Evolutionary conservation across 2,329 filamentous ascomycete genomes (phyloP).

Genomic region (Neurospora crassa): DNA sequence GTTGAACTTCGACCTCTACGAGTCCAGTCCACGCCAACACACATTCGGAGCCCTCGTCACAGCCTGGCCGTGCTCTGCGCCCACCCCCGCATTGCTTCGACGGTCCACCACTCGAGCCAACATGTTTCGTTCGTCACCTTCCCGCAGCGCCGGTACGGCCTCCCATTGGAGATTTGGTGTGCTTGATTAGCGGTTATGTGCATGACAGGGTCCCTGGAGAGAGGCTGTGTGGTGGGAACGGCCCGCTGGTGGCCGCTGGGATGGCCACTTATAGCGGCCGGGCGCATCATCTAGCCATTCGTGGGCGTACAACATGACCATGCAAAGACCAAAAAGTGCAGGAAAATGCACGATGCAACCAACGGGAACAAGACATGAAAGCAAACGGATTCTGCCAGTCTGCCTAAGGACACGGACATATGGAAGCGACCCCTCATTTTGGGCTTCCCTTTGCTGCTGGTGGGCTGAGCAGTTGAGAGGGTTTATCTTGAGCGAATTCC

Average conservation of each 20-base stretch:
- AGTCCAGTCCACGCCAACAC: not conserved
- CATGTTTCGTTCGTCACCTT: not conserved
- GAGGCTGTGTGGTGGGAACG: not conserved
- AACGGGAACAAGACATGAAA: not conserved
- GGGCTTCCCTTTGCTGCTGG: not conserved
- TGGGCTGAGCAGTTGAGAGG: not conserved
- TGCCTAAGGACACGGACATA: not conserved
- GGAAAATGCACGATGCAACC: not conserved
- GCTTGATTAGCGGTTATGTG: not conserved
- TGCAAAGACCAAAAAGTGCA: not conserved
- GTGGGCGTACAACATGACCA: not conserved
- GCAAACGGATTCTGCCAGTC: not conserved
- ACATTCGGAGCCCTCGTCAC: not conserved
- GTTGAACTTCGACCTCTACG: not conserved
- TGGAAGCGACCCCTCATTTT: not conserved
- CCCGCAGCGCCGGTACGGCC: not conserved
- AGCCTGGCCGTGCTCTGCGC: not conserved
- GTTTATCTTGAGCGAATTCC: not conserved
- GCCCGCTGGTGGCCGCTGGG: not conserved
- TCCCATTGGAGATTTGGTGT: not conserved
- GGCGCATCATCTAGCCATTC: not conserved
- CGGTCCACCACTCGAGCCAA: not conserved
- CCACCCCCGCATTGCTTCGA: not conserved
- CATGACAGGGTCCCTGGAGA: not conserved
- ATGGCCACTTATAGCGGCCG: not conserved